phyloP scores from a whole-genome alignment of 2,329 filamentous ascomycete genomes.

The Xylariaceae sp. region DNA sequence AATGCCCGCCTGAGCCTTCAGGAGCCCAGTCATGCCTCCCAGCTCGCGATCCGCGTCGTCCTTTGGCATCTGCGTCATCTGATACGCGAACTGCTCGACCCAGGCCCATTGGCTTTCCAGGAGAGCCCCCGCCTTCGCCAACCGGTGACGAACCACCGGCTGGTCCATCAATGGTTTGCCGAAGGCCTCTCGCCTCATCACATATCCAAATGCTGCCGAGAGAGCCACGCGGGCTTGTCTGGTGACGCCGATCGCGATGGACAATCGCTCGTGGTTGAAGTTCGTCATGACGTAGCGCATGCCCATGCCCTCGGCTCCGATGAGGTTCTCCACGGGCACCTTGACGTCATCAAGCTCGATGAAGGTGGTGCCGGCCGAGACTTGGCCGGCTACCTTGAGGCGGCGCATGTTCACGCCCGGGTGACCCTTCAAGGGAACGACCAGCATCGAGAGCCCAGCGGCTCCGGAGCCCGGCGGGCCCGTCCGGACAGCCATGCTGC shows the following conservation, averaged over 20 bases:
- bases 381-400: slow-evolving; percentile 62
- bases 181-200: slow-evolving; percentile 35
- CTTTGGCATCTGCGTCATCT: slow-evolving; percentile 58
- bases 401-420: slow-evolving; percentile 65
- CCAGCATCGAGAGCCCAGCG: slow-evolving; percentile 59
- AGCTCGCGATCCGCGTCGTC: slow-evolving; percentile 58
- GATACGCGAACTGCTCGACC: slow-evolving; percentile 67
- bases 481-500: slow-evolving; percentile 69
- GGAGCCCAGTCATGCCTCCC: slow-evolving; percentile 67
- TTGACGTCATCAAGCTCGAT: slow-evolving; percentile 73
- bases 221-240: slow-evolving; percentile 48
- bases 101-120: slow-evolving; percentile 69
- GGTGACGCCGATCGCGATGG: slow-evolving; percentile 61
- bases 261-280: slow-evolving; percentile 74
- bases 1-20: slow-evolving; percentile 68
- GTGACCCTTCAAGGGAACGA: slow-evolving; percentile 65
- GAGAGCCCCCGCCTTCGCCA: slow-evolving; percentile 65
- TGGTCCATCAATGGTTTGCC: slow-evolving; percentile 61
- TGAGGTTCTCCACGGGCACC: slow-evolving; percentile 65
- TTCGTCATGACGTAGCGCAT: slow-evolving; percentile 76
- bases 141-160: slow-evolving; percentile 67
- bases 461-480: slow-evolving; percentile 55
- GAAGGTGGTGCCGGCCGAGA: slow-evolving; percentile 65
- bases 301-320: slow-evolving; percentile 65
- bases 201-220: slow-evolving; percentile 32